Evolutionary conservation across 768 basidiomycete genomes (phyloP).

Genomic region (Kwoniella sp.): DNA sequence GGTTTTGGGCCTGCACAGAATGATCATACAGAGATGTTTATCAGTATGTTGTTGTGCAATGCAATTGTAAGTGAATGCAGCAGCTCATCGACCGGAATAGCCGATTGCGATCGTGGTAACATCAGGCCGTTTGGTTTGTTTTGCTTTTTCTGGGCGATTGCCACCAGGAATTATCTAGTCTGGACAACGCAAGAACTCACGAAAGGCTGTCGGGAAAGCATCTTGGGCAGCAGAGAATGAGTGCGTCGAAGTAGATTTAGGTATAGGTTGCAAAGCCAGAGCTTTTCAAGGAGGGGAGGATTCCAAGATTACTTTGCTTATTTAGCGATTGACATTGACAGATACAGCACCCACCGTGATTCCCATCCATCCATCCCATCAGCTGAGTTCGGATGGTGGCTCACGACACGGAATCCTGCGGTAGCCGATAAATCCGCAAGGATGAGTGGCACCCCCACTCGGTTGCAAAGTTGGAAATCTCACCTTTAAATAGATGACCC

Average conservation of each 20-base stretch:
- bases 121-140: no score
- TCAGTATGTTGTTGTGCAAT: no score
- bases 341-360: neutral
- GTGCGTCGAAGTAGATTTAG: neutral
- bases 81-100: neutral
- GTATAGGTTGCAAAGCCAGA: neutral
- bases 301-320: neutral
- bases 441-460: neutral
- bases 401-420: neutral
- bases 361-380: no score
- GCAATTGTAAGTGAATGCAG: no score
- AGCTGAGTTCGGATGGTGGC: neutral
- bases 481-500: neutral
- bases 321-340: neutral
- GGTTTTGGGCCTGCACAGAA: slow-evolving; percentile 39
- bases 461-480: no score
- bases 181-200: slow-evolving; percentile 13
- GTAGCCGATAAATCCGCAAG: slow-evolving; percentile 20
- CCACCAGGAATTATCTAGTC: neutral
- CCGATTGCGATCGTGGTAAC: neutral
- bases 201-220: slow-evolving; percentile 25
- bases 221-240: slow-evolving; percentile 6
- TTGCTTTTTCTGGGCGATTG: no score
- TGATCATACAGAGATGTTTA: no score
- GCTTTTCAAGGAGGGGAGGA: neutral